Evolutionary conservation across 2,329 filamentous ascomycete species (phyloP), one percentile per base, ranked within the genome.

Genomic region (Calonectria honghensis): DNA sequence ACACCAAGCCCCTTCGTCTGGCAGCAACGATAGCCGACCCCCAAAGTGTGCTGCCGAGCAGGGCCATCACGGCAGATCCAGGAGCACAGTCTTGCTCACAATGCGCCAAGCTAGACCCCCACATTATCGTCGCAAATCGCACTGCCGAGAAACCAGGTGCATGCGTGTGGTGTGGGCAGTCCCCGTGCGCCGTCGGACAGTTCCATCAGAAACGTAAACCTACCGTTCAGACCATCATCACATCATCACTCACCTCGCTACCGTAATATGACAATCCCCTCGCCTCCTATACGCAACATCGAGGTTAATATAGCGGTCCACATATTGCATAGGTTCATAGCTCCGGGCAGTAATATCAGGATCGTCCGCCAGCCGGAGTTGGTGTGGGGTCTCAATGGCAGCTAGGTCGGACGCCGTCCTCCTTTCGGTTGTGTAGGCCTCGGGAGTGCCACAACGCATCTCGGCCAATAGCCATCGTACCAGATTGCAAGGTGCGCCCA

Each of bases 71-170:
- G 50, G 65, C 70, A 70, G 59, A 75, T 69, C 59, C 31, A 32
- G 66, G 63, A 61, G 59, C 39, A 39, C 24, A 54, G 50, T 37
- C 20, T 51, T 31, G 31, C 20, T 29, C 18, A 45, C 41, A 70
- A 18, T 16, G 69, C 51, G 59, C 71, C 50, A 73, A 66, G 61
- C 57, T 61, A 27, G 50, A 50, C 52, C 75, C 73, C 76, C 76
- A 67, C 73, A 75, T 74, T 70, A 35, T 70, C 72, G 54, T 76
- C 67, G 35, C 68, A 59, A 72, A 68, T 67, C 61, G 50, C 73
- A 74, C 37, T 65, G 73, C 73, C 73, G 48, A 57, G 73, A 72
- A 39, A 48, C 50, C 51, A 31, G 35, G 35, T 35, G 50, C 66
- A 45, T 59, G 66, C 27, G 37, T 35, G 29, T 67, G 37, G 18